Evolutionary conservation across 2,329 filamentous ascomycete genomes (phyloP).

Genomic region (Claviceps sp.): DNA sequence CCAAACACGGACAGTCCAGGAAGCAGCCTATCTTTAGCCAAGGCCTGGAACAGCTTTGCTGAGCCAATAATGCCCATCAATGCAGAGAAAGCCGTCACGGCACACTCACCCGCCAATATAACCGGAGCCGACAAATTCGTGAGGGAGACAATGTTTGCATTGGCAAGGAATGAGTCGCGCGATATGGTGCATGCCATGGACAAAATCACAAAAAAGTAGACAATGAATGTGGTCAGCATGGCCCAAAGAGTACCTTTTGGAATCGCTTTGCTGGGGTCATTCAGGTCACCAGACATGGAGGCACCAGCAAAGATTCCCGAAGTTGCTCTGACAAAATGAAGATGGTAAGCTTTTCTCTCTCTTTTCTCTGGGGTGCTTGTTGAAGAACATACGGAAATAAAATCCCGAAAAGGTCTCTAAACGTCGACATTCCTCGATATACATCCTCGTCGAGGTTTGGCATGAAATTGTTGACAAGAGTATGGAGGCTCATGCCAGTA

Average conservation of each 20-base stretch:
- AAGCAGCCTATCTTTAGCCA: conserved; percentile 65
- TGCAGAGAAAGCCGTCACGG: conserved; percentile 72
- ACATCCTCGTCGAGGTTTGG: conserved; percentile 54
- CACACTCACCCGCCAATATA: conserved; percentile 70
- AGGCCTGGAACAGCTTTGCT: conserved; percentile 71
- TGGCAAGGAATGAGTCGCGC: conserved; percentile 56
- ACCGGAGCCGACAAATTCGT: conserved; percentile 63
- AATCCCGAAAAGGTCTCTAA: conserved; percentile 74
- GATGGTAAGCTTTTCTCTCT: conserved; percentile 1
- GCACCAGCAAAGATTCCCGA: conserved; percentile 56
- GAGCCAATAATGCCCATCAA: conserved; percentile 80
- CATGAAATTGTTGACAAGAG: conserved; percentile 59
- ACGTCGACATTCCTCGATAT: conserved; percentile 51
- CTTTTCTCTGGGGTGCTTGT: not conserved
- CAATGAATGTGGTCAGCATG: conserved; percentile 59
- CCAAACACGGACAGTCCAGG: conserved; percentile 64
- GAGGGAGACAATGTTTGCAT: conserved; percentile 69
- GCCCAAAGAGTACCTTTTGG: conserved; percentile 74
- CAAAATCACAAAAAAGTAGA: conserved; percentile 65
- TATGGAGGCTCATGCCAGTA: conserved; percentile 60
- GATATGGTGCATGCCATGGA: conserved; percentile 68
- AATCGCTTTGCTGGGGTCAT: conserved; percentile 71
- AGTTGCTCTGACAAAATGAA: conserved; percentile 24
- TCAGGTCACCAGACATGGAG: conserved; percentile 81
- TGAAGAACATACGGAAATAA: conserved; percentile 47